Base-by-base conservation (phyloP, 768 basidiomycete species). In the Suillus alpinus region DNA sequence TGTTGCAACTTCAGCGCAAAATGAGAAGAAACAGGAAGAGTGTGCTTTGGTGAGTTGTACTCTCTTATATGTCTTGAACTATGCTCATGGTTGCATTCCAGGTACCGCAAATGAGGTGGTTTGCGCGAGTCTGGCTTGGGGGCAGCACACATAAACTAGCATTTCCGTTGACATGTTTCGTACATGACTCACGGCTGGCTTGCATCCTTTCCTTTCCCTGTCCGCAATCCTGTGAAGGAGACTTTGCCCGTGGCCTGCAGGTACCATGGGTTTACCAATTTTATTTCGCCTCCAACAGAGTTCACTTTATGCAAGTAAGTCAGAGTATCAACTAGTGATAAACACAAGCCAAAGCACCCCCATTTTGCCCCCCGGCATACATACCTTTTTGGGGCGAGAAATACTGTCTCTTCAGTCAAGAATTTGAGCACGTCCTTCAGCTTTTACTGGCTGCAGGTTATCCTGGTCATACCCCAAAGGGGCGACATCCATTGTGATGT, bases 1-100 rank as follows among this genome's bases (percentile, higher is more conserved):
- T 97, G 94, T 83, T 98, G 50, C 95, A 98, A 73, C 83, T 98
- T 55, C 95, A 97, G 76, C 87, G 95, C 59, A 98, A 98, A 82
- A 97, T 97, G 92, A 80, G 94, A 68, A 83, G 87, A 69, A 91
- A 85, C 76, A 81, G 95, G 69, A 92, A 92, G 77, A 86, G 87
- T 47, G 89, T 95, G 13, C 78, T 93, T 56, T 98, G 95, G 95
- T 95, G 69, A 58, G 78, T 69, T 9, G 49, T 39, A 31, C 13
- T 7, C 34, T 37, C 31, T 37, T 37, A 13, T 26, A 23, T 32
- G 16, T 43, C 34, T 2, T 20, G 14, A 16, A 26, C 41, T 16
- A 34, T 23, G 3, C n/a, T 14, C 16, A 37, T 1, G 36, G 12
- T 34, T 13, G 1, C 43, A 40, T 32, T 20, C 41, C 67, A 84